Conservation (phyloP, 2,329 filamentous ascomycete genomes). For the Orbilia javanica region DNA sequence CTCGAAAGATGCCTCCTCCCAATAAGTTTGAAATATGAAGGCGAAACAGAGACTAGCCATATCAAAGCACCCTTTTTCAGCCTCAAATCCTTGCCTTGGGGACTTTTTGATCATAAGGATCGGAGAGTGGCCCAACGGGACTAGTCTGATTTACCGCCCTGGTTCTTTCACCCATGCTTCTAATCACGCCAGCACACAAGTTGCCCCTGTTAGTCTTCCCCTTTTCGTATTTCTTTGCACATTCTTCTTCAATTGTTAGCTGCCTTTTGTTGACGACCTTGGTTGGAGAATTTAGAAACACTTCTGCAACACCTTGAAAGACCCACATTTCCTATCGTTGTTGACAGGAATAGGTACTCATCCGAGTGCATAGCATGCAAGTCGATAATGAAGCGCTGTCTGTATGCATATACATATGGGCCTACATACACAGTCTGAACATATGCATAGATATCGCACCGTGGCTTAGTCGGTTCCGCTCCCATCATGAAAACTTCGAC, state of each 20-base stretch:
- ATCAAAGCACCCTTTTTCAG: conserved; percentile 24
- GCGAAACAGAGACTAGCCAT: not conserved
- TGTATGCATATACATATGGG: too few species aligned
- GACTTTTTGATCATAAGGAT: not conserved
- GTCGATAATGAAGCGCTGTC: not conserved
- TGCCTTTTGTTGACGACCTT: conserved; percentile 13
- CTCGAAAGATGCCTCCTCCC: conserved; percentile 22
- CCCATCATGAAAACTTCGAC: conserved; percentile 12
- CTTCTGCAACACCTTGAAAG: conserved; percentile 13
- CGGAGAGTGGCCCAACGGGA: not conserved
- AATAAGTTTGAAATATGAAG: conserved; percentile 37
- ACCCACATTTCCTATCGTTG: conserved; percentile 17
- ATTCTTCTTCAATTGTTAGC: conserved; percentile 15
- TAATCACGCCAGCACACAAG: conserved; percentile 35
- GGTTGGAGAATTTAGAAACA: conserved; percentile 35
- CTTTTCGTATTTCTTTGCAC: conserved; percentile 23
- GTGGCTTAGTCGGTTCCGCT: not conserved
- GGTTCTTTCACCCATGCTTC: conserved; percentile 17
- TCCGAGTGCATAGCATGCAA: conserved; percentile 16
- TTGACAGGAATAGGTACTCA: conserved; percentile 37
- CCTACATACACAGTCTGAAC: too few species aligned
- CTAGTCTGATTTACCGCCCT: conserved; percentile 43
- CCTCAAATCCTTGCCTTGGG: conserved; percentile 36
- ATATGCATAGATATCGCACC: not conserved
- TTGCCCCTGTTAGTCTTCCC: conserved; percentile 30